phyloP scores from a whole-genome alignment of 805 yeast species.

The Suhomyces sp. region DNA sequence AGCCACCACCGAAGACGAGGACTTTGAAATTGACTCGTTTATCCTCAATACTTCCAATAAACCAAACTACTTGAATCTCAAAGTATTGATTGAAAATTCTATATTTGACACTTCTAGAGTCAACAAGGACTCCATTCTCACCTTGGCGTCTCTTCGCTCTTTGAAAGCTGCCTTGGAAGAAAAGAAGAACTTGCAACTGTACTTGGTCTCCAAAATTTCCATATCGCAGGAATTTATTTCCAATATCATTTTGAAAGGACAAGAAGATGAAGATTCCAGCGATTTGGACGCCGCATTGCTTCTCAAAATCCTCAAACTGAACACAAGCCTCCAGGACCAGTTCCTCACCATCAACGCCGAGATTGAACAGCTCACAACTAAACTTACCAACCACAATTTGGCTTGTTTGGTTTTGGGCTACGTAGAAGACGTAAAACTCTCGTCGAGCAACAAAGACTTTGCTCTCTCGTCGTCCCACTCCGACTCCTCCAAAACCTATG shows the following conservation, averaged over 20 bases:
- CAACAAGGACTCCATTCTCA: slow-evolving; percentile 30
- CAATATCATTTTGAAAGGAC: slow-evolving; percentile 30
- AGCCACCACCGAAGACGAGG: slow-evolving; percentile 18
- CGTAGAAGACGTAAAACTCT: slow-evolving; percentile 39
- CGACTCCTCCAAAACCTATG: neutral
- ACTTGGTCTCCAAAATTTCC: slow-evolving; percentile 27
- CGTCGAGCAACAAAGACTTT: slow-evolving; percentile 9
- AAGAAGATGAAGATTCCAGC: slow-evolving; percentile 53
- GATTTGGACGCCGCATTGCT: slow-evolving; percentile 38
- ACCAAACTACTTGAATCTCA: slow-evolving; percentile 36
- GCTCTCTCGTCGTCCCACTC: neutral
- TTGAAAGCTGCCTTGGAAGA: slow-evolving; percentile 29
- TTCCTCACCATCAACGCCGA: slow-evolving; percentile 24
- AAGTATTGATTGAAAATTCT: slow-evolving; percentile 44
- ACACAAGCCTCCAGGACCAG: slow-evolving; percentile 29
- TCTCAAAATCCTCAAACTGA: slow-evolving; percentile 32
- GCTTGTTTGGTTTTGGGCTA: slow-evolving; percentile 47
- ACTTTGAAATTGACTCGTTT: slow-evolving; percentile 16
- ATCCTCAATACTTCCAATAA: slow-evolving; percentile 13
- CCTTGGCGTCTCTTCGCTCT: slow-evolving; percentile 24
- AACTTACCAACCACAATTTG: slow-evolving; percentile 40
- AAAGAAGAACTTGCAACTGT: slow-evolving; percentile 28
- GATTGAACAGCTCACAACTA: slow-evolving; percentile 23
- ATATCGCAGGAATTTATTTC: slow-evolving; percentile 34
- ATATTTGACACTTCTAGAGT: slow-evolving; percentile 39